phyloP scores from a whole-genome alignment of 1,284 basidiomycete species.

The Schizophyllum amplum region DNA sequence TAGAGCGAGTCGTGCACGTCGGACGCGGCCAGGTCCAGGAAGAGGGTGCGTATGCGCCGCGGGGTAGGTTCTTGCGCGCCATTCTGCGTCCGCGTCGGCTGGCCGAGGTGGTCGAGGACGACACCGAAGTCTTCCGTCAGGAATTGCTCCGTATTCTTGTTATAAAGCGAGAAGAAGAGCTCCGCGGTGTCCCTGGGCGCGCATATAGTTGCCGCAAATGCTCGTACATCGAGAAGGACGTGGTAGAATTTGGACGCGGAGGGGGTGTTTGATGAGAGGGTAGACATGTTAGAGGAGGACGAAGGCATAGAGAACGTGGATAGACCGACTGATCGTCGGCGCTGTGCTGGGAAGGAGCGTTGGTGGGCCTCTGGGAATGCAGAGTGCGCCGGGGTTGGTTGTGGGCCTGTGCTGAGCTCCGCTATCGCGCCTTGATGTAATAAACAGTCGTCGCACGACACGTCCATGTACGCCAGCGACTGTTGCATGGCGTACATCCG shows the following conservation, averaged over 20 bases:
- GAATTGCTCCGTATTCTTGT: constrained; percentile 76
- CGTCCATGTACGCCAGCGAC: constrained; percentile 72
- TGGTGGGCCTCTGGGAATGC: constrained; percentile 49
- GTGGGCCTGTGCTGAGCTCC: constrained; percentile 24
- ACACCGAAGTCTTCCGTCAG: constrained; percentile 93
- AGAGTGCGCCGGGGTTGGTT: constrained; percentile 60
- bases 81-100: constrained; percentile 20
- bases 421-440: constrained; percentile 15
- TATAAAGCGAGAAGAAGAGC: constrained; percentile 91
- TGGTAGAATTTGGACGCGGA: constrained; percentile 76
- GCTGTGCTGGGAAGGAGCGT: constrained; percentile 29
- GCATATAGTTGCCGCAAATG: constrained; percentile 87
- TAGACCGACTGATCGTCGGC: constrained; percentile 31
- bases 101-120: constrained; percentile 87
- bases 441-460: constrained; percentile 25
- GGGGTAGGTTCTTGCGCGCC: constrained; percentile 62
- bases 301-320: too few species aligned
- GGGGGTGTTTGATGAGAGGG: constrained; percentile 21
- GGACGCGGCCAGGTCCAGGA: constrained; percentile 79
- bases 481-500: constrained; percentile 87
- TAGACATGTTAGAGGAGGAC: constrained; percentile 35
- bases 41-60: constrained; percentile 73
- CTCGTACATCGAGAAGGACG: constrained; percentile 82
- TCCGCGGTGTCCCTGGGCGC: constrained; percentile 87
- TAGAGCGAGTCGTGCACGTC: constrained; percentile 83